Base-by-base conservation (phyloP, 495 filamentous ascomycete species). In the Penicillium manginii region DNA sequence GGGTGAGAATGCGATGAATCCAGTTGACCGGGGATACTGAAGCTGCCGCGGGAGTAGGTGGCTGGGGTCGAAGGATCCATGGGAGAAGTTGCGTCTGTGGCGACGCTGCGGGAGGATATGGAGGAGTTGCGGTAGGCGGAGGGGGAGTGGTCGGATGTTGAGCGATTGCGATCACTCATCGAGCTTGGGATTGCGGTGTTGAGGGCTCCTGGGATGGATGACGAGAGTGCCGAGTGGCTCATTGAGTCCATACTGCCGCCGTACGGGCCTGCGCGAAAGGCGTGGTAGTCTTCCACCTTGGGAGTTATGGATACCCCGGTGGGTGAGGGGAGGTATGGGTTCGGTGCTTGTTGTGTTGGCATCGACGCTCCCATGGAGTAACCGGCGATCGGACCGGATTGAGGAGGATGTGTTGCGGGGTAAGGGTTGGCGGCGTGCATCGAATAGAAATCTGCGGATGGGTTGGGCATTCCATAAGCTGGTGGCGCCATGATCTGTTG, bases 111-210 rank as follows among this genome's bases (percentile, higher is more conserved):
- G 19, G 74, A 76, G 14, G 77, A 78, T 11, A 79, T 75, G 4
- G 77, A 78, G 0, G 73, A 71, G 40, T 77, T 79, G 50, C 77
- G 70, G 45, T 79, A 79, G 6, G 72, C 74, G 8, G 75, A 68
- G 0, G 70, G 71, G 50, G 74, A 77, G 62, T 76, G 74, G 26
- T 78, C 73, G 3, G 75, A 77, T 14, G 73, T 69, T 26, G 76
- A 75, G 21, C 77, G 69, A 56, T 73, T 74, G 35, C 77, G 75
- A 14, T 80, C 77, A 53, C 64, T 69, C 18, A 76, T 29, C n/a
- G 71, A 71, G 32, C 69, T 62, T 8, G 72, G 48, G 12, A 78
- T 65, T 17, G 62, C 58, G 26, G 69, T 60, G 52, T 64, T 75
- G 35, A 78, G 53, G 1, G 62, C 60, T 2, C 74, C 64, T 0